These are phyloP conservation scores for Monosporozyma unispora DNA, from an alignment of 805 yeast species.

Conservation along the genomic window DNA sequence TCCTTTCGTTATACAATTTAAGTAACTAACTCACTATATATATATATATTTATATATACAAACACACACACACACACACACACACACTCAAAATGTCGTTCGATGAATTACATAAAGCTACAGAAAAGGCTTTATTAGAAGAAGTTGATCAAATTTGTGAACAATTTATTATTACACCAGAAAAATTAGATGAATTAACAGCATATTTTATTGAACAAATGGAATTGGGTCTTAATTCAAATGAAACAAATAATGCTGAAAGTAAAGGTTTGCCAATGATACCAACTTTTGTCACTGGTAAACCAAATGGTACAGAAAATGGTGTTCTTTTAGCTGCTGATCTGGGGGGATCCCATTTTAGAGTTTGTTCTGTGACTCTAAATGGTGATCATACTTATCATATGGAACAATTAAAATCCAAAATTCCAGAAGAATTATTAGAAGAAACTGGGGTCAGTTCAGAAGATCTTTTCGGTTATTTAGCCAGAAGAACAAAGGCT, in stretches of 20 bases:
- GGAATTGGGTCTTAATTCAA: conserved; percentile 43
- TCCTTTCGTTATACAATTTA: no score
- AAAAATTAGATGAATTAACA: conserved; percentile 27
- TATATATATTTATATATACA: neutral
- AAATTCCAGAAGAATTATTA: conserved; percentile 73
- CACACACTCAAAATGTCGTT: conserved; percentile 20
- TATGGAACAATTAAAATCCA: conserved; percentile 65
- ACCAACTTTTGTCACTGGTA: conserved; percentile 77
- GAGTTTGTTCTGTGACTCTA: conserved; percentile 82
- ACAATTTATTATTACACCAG: conserved; percentile 19
- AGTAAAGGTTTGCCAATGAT: conserved; percentile 71
- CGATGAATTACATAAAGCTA: conserved; percentile 22
- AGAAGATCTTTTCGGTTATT: conserved; percentile 59
- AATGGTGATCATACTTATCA: conserved; percentile 72
- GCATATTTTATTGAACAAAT: conserved; percentile 52
- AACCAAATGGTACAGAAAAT: conserved; percentile 78
- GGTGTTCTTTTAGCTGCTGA: conserved; percentile 88
- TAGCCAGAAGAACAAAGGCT: conserved; percentile 59
- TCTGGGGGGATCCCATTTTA: conserved; percentile 91
- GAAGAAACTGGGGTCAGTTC: conserved; percentile 42
- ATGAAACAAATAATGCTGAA: conserved; percentile 26
- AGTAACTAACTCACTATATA: neutral
- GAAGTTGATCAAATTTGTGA: conserved; percentile 23
- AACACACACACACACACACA: neutral
- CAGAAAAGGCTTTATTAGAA: conserved; percentile 14